phyloP scores from a whole-genome alignment of 1,139 yeast genomes.

The Pichia sp. region DNA sequence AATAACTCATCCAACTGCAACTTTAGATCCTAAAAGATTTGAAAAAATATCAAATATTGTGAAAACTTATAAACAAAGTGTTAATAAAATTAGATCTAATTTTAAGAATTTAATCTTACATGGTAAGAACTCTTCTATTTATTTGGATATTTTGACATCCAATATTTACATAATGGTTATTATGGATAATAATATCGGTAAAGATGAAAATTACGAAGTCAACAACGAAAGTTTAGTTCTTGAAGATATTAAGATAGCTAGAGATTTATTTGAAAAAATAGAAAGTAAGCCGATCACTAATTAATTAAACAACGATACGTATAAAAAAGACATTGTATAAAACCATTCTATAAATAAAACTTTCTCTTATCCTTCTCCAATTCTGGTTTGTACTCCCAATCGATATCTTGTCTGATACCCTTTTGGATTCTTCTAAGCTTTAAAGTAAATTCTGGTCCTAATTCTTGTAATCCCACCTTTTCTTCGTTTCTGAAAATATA shows the following conservation, averaged over 20 bases:
- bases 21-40: conserved; percentile 83
- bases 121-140: conserved; percentile 69
- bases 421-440: conserved; percentile 84
- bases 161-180: conserved; percentile 80
- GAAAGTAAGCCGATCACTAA: conserved; percentile 22
- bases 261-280: conserved; percentile 51
- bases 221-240: conserved; percentile 63
- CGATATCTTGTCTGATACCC: conserved; percentile 88
- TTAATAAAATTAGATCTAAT: conserved; percentile 82
- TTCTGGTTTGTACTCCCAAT: conserved; percentile 95
- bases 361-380: conserved; percentile 96
- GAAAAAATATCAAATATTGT: conserved; percentile 93
- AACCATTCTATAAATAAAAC: conserved; percentile 61
- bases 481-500: conserved; percentile 88
- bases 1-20: conserved; percentile 16
- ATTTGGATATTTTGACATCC: conserved; percentile 67
- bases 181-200: conserved; percentile 32
- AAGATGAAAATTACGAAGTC: conserved; percentile 35
- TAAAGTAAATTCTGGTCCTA: conserved; percentile 95
- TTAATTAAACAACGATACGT: conserved; percentile 2
- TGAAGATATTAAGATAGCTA: conserved; percentile 66
- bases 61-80: conserved; percentile 92
- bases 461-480: conserved; percentile 89
- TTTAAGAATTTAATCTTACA: conserved; percentile 75
- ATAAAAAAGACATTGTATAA: no score